Base-by-base conservation (phyloP, 805 yeast species). In the Candida jianshihensis region DNA sequence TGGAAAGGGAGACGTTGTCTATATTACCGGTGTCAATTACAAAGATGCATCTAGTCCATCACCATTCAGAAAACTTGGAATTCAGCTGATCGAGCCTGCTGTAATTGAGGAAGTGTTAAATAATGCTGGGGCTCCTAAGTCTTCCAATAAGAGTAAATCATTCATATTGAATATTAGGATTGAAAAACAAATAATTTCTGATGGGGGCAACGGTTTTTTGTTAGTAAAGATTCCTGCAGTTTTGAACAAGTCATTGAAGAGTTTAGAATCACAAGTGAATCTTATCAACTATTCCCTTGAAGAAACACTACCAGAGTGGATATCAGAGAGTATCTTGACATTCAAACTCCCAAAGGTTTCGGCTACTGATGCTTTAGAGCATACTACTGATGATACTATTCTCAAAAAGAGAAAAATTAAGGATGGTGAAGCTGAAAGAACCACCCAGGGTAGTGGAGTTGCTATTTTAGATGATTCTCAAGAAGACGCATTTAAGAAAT, bases 281-380 rank as follows among this genome's bases (percentile, higher is more conserved):
- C 24, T 40, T 13, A 10, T 39, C 36, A 20, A 37, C 11, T 6
- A 26, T n/a, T 6, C n/a, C 29, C 16, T 28, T 5, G 35, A 43
- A 28, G 22, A 30, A 31, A 15, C 22, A 4, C 26, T 62, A 1
- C 68, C 68, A 1, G 51, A 47, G 1, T 65, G 71, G 71, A 34
- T 66, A 0, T 26, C 40, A 8, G 60, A 60, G 20, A 32, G 41
- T 14, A 41, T 63, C 19, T 31, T 65, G 24, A 13, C 31, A 10
- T 13, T 8, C 8, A 17, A n/a, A 19, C 13, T 15, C 6, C 24
- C 32, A n/a, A 18, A 28, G 20, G 13, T 9, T 4, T 6, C 18
- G 5, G 6, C 33, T 4, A 35, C 19, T 12, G 31, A 18, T 10
- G 24, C 22, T n/a, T n/a, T n/a, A n/a, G n/a, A n/a, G n/a, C n/a